These are phyloP conservation scores for Saccharomyces pastorianus DNA, from an alignment of 1,139 yeast species.

Conservation along the genomic window DNA sequence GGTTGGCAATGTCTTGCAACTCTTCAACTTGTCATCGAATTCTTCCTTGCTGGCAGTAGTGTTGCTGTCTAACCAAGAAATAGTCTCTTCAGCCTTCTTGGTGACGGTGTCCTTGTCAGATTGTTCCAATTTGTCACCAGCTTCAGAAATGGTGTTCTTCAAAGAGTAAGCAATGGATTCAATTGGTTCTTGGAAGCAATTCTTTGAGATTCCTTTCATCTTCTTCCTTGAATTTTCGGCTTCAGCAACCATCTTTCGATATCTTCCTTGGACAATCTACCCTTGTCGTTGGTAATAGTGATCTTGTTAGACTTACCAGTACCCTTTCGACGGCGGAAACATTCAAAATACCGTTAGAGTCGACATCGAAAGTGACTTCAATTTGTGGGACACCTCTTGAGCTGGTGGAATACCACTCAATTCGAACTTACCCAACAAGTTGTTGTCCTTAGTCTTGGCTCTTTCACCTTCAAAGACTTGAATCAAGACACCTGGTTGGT, in stretches of 20 bases:
- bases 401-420: constrained; percentile 93
- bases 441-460: constrained; percentile 89
- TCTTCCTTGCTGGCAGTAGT: constrained; percentile 84
- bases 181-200: constrained; percentile 70
- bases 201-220: constrained; percentile 73
- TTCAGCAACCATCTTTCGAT: constrained; percentile 87
- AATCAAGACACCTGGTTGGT: constrained; percentile 91
- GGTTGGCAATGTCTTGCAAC: constrained; percentile 55
- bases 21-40: constrained; percentile 57
- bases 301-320: constrained; percentile 73
- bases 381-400: constrained; percentile 95
- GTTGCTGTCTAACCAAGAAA: constrained; percentile 78
- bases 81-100: constrained; percentile 71
- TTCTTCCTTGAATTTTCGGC: constrained; percentile 73
- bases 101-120: constrained; percentile 80
- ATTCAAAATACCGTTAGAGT: constrained; percentile 92
- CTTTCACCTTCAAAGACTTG: constrained; percentile 97
- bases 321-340: constrained; percentile 90
- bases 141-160: constrained; percentile 61
- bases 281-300: constrained; percentile 83
- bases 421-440: constrained; percentile 89
- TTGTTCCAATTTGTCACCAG: constrained; percentile 59
- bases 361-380: constrained; percentile 91
- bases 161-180: constrained; percentile 74
- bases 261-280: constrained; percentile 85